These are phyloP conservation scores for Podaxis sp. DNA, from an alignment of 768 basidiomycete genomes.

Conservation along the genomic window DNA sequence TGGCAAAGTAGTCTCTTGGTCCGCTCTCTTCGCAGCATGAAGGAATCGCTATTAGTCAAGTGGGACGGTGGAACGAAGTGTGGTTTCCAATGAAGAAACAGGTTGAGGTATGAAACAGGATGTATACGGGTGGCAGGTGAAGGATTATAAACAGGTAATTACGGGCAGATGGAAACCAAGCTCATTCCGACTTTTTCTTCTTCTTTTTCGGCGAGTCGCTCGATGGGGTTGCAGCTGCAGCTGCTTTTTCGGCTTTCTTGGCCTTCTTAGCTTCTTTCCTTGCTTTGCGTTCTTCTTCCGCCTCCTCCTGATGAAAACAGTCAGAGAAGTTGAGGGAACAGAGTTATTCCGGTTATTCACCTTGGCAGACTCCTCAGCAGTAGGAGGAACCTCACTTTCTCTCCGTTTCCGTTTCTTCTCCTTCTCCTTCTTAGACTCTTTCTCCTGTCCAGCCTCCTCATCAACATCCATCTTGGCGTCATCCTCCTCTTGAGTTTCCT, in stretches of 20 bases:
- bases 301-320: conserved; percentile 52
- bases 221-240: conserved; percentile 28
- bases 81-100: too few species aligned
- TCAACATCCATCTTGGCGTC: conserved; percentile 38
- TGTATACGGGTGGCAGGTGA: conserved; percentile 20
- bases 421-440: conserved; percentile 37
- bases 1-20: too few species aligned
- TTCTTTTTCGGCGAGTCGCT: conserved; percentile 47
- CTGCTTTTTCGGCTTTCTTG: conserved; percentile 45
- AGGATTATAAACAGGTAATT: conserved; percentile 18
- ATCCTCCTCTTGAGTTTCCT: conserved; percentile 39
- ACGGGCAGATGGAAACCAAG: conserved; percentile 18
- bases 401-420: conserved; percentile 47
- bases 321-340: conserved; percentile 1
- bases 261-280: conserved; percentile 77
- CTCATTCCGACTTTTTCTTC: conserved; percentile 52
- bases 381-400: conserved; percentile 32
- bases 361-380: conserved; percentile 37
- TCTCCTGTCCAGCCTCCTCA: conserved; percentile 27
- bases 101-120: conserved; percentile 12
- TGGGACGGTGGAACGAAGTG: too few species aligned
- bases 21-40: too few species aligned
- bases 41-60: too few species aligned
- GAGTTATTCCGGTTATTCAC: conserved; percentile 28
- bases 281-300: conserved; percentile 82